Base-by-base conservation (phyloP, 148 eudicot genomes). In the Suaeda aralocaspica region DNA sequence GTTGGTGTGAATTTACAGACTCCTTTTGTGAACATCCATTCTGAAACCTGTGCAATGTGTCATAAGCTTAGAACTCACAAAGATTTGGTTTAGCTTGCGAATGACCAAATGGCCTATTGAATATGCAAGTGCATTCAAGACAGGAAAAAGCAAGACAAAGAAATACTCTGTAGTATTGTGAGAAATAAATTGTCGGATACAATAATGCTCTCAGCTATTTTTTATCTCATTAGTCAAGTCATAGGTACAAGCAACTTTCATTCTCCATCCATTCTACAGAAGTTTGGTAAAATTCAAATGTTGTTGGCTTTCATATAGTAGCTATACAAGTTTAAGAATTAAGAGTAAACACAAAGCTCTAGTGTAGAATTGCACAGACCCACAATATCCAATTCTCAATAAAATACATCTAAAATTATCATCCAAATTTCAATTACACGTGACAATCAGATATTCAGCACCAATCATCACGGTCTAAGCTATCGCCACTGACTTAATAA, bases 1-100 rank as follows among this genome's bases (percentile, higher is more conserved):
- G 76, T 74, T 29, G 95, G 79, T 52, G 92, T 78, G 66, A 93
- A 83, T 55, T 73, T 76, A 70, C 76, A 87, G 33, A 85, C 44
- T 25, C 83, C 87, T 71, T 74, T 83, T 49, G 72, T 82, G 56
- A 81, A 63, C 96, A 86, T 89, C 96, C 97, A 93, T 63, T 91
- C 91, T 19, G 87, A 91, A 71, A 89, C 91, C 98, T 94, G 80
- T 36, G 4, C 19, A 46, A 59, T 24, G 9, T 22, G 34, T 63
- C 19, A 22, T 28, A 1, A 45, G 33, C 46, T 48, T 44, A 46
- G 22, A 36, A 25, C 25, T 61, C 60, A 31, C 50, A 67, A 31
- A 2, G 5, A 24, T 48, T 58, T 34, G 45, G 31, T 22, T 22
- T 3, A 12, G 46, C 10, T 10, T 22, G 28, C 28, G 0, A 57